Evolutionary conservation across 192 early-diverging fungal genomes (phyloP).

Genomic region (Dissophora ornata): DNA sequence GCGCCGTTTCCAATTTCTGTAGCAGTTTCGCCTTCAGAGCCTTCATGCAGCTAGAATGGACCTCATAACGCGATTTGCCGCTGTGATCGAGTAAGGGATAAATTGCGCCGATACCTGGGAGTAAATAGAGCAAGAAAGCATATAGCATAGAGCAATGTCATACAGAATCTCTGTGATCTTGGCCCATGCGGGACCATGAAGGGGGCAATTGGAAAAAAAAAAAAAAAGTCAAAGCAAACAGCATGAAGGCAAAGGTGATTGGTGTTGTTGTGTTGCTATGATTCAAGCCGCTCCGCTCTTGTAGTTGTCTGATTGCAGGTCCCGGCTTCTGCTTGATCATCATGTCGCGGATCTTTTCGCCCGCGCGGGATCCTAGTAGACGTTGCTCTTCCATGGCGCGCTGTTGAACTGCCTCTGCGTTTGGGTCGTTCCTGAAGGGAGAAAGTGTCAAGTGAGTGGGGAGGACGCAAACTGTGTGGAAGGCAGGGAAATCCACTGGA

Average conservation of each 20-base stretch:
- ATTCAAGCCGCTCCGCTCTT: conserved; percentile 42
- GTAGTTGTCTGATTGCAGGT: conserved; percentile 36
- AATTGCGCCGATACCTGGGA: conserved; percentile 57
- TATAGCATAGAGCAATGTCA: conserved; percentile 19
- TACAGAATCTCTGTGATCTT: conserved; percentile 36
- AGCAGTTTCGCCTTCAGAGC: conserved; percentile 59
- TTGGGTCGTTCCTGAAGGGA: no score
- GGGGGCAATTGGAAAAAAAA: background rate
- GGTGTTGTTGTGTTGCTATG: conserved; percentile 35
- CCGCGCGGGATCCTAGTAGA: conserved; percentile 43
- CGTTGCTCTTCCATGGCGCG: conserved; percentile 39
- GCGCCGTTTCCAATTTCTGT: conserved; percentile 51
- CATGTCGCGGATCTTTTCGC: conserved; percentile 55
- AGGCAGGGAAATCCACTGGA: no score
- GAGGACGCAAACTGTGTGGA: no score
- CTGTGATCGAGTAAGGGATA: conserved; percentile 64
- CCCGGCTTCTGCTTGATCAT: conserved; percentile 45
- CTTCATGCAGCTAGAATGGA: conserved; percentile 61
- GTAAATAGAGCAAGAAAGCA: conserved; percentile 22
- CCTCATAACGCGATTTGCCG: conserved; percentile 56
- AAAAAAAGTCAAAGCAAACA: background rate
- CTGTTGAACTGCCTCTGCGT: background rate
- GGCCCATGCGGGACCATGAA: conserved; percentile 38
- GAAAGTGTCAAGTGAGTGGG: no score
- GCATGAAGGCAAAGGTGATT: background rate